Conservation (phyloP, 768 basidiomycete species). For the Termitomyces sp. region DNA sequence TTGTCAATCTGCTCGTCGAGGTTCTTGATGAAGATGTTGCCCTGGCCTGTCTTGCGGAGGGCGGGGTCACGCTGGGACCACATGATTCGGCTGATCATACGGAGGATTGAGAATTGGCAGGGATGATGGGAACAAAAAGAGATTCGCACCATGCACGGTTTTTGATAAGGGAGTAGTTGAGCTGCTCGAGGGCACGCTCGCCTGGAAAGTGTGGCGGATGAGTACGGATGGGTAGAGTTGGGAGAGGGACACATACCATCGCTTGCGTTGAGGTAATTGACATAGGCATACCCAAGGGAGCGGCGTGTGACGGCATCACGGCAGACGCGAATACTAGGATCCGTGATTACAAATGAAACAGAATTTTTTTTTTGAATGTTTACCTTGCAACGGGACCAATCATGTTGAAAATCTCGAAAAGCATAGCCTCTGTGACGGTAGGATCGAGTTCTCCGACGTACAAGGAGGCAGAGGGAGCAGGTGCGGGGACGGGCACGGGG, state of each 20-base stretch:
- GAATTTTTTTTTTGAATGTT: conserved; percentile 18
- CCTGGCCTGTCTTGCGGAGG: conserved; percentile 98
- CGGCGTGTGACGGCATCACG: conserved; percentile 99
- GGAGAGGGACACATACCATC: conserved; percentile 41
- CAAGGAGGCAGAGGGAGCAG: conserved; percentile 81
- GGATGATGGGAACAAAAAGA: conserved; percentile 5
- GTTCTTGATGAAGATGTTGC: conserved; percentile 99
- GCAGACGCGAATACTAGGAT: conserved; percentile 89
- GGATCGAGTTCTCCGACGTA: conserved; percentile 99
- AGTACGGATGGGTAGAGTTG: no score
- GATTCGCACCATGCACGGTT: conserved; percentile 80
- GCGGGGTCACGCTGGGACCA: conserved; percentile 99
- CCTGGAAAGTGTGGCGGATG: conserved; percentile 17
- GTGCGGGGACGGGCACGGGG: conserved; percentile 28
- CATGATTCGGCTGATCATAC: conserved; percentile 84
- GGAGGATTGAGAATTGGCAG: background rate
- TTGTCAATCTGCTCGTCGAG: conserved; percentile 96
- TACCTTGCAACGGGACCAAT: conserved; percentile 97
- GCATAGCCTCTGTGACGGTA: conserved; percentile 97
- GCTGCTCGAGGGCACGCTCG: conserved; percentile 96
- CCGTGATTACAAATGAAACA: background rate
- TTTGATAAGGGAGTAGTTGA: conserved; percentile 99
- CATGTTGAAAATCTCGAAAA: conserved; percentile 99
- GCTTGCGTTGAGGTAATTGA: conserved; percentile 93
- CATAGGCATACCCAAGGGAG: conserved; percentile 98